Evolutionary conservation across 78 protist species (phyloP), one percentile per base, ranked within the genome.

Genomic region (Thecamonas trahens): DNA sequence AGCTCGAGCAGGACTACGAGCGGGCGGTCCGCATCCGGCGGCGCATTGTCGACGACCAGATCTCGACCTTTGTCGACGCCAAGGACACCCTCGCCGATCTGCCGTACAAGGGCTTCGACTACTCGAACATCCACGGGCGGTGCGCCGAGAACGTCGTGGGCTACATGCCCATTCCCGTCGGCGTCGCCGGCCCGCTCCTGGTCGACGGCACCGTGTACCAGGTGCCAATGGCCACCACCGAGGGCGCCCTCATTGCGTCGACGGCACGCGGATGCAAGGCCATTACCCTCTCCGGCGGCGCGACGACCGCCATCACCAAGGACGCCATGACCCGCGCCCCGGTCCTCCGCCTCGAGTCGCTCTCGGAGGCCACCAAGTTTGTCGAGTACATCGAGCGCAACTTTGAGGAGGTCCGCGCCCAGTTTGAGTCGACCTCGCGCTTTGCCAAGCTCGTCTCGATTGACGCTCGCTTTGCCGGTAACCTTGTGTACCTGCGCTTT

Each of bases 281-380:
- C 37, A 82, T 78, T 50, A 57, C 61, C 22, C 49, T 55, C 31
- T 32, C 62, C 35, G 92, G 89, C 26, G 93, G 93, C 31, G 80
- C 76, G 18, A 29, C 38, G 29, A 24, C 83, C 32, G 76, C 38
- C 7, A 26, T 85, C 15, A 29, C 70, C 20, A 42, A 45, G 44
- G 63, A 73, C 11, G 95, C 92, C 37, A 92, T 92, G 91, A 92
- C 95, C 6, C 62, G 96, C 24, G 96, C 94, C 1, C 96, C 96
- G 6, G 77, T 79, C 20, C 24, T 86, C 38, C 53, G 72, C 24
- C 20, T 86, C 38, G 85, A 85, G 24, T n/a, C 58, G 6, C 57
- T 64, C 59, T 22, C 2, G 29, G 29, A 54, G 18, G 86, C 91
- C 5, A 71, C 61, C 32, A 85, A 74, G 20, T 64, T 92, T 15